These are phyloP conservation scores for Tuber indicum DNA, from an alignment of 495 filamentous ascomycete species.

Conservation along the genomic window DNA sequence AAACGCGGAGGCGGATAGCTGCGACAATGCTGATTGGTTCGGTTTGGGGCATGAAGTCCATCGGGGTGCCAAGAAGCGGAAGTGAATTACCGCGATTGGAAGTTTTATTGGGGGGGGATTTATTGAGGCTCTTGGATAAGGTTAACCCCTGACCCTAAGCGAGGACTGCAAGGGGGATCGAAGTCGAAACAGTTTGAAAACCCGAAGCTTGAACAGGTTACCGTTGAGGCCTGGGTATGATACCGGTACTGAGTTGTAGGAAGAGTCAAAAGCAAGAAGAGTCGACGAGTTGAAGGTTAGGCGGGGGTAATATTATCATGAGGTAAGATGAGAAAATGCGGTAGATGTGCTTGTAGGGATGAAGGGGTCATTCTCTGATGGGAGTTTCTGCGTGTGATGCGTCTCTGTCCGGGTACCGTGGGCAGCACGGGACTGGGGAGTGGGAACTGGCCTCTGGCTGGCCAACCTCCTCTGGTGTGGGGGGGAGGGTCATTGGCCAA, in stretches of 20 bases:
- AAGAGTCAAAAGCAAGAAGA: background rate
- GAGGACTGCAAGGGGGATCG: background rate
- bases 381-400: background rate
- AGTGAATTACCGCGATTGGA: background rate
- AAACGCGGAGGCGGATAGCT: background rate
- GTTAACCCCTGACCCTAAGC: constrained; percentile 3
- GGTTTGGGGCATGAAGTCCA: background rate
- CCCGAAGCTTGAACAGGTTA: background rate
- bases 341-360: constrained; percentile 3
- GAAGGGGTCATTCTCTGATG: background rate
- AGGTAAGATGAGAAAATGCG: background rate
- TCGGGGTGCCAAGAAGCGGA: background rate
- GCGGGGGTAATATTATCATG: background rate
- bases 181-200: background rate
- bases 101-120: background rate
- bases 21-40: background rate
- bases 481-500: background rate
- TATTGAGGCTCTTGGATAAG: constrained; percentile 5
- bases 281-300: background rate
- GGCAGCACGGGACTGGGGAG: background rate
- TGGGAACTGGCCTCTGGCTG: background rate
- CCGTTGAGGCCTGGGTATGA: background rate
- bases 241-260: no score
- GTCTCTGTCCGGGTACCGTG: background rate
- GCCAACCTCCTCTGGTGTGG: background rate